Percentiles rank a stretch among this genome's conserved stretches.
Evolutionary conservation across 2,329 filamentous ascomycete genomes (phyloP).

Genomic region (Diaporthe sp.): DNA sequence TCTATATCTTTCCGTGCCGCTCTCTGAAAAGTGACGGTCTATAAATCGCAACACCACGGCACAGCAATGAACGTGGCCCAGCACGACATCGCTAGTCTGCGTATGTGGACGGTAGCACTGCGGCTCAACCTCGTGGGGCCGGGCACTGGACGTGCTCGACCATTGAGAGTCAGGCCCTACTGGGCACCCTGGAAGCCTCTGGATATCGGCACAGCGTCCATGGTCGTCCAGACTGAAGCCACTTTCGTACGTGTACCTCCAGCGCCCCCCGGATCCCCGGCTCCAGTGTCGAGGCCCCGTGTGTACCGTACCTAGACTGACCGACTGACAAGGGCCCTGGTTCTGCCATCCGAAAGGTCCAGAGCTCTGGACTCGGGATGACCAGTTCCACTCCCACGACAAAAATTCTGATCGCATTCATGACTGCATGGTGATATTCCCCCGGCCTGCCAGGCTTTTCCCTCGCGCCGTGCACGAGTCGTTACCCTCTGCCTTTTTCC

Average conservation of each 20-base stretch:
- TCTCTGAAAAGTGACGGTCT: neutral
- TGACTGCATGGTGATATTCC: slow-evolving; percentile 11
- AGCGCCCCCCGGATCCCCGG: slow-evolving; percentile 26
- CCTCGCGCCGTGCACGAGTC: slow-evolving; percentile 12
- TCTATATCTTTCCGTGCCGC: slow-evolving; percentile 27
- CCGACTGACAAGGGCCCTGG: slow-evolving; percentile 3
- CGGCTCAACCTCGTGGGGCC: slow-evolving; percentile 10
- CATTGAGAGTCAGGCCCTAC: neutral
- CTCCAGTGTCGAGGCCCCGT: slow-evolving; percentile 8
- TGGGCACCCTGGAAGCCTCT: slow-evolving; percentile 11
- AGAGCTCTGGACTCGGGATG: slow-evolving; percentile 6
- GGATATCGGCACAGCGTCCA: slow-evolving; percentile 28
- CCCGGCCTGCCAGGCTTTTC: slow-evolving; percentile 1
- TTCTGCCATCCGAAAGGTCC: slow-evolving; percentile 24
- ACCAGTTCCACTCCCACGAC: neutral
- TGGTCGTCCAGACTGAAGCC: neutral
- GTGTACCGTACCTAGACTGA: neutral
- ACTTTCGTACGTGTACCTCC: neutral
- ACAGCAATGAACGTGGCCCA: neutral
- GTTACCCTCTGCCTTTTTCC: slow-evolving; percentile 21
- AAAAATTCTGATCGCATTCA: slow-evolving; percentile 32
- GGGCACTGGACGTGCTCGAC: slow-evolving; percentile 1
- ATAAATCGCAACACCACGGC: slow-evolving; percentile 3
- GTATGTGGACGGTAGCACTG: slow-evolving; percentile 18
- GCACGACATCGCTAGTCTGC: slow-evolving; percentile 15